A percentile compares a stretch with the other conserved stretches of the same genome.
Conservation (phyloP, 345 rosid genomes). For the Brassica juncea region DNA sequence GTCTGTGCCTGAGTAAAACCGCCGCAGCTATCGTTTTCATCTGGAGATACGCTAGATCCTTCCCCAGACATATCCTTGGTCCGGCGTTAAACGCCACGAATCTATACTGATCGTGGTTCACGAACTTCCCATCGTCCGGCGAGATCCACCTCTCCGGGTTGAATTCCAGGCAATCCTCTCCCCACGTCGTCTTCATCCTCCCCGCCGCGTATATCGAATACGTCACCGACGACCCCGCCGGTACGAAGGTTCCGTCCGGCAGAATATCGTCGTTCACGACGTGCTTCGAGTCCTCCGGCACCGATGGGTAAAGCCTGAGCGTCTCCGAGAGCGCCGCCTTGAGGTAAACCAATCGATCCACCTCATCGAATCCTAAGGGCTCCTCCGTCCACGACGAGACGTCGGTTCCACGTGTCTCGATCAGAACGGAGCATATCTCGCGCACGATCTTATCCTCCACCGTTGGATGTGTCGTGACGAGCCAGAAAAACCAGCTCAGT, state of each 20-base stretch:
- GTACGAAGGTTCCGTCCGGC: conserved; percentile 88
- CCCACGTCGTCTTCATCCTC: conserved; percentile 85
- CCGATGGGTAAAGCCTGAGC: conserved; percentile 86
- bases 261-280: conserved; percentile 73
- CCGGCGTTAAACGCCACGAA: conserved; percentile 96
- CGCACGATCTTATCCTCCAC: conserved; percentile 72
- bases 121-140: conserved; percentile 52
- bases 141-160: conserved; percentile 92
- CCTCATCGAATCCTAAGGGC: conserved; percentile 76
- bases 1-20: conserved; percentile 63
- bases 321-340: conserved; percentile 92
- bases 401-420: conserved; percentile 70
- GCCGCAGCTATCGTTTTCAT: conserved; percentile 94
- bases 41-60: conserved; percentile 80
- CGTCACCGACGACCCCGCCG: conserved; percentile 85
- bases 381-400: conserved; percentile 64
- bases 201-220: conserved; percentile 88
- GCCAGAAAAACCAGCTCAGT: conserved; percentile 91
- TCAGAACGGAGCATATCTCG: conserved; percentile 64
- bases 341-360: conserved; percentile 70
- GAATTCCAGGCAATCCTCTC: conserved; percentile 81
- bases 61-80: conserved; percentile 85
- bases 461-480: conserved; percentile 59
- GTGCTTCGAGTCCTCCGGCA: conserved; percentile 89
- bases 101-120: conserved; percentile 60